Evolutionary conservation across 805 yeast species (phyloP).

Genomic region (Monosporozyma solicola): DNA sequence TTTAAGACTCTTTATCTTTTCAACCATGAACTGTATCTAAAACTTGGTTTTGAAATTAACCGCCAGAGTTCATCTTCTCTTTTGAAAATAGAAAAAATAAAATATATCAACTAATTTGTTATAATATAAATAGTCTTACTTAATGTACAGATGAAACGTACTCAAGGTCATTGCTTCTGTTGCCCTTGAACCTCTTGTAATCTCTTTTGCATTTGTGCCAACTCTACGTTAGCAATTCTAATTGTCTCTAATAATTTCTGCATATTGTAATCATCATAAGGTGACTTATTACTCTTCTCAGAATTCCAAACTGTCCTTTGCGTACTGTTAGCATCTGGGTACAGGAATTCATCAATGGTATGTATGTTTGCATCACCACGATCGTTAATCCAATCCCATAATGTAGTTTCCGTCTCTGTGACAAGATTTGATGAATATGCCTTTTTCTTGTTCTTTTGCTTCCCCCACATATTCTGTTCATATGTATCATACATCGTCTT

Average conservation of each 20-base stretch:
- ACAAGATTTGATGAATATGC: slow-evolving; percentile 18
- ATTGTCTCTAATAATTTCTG: slow-evolving; percentile 23
- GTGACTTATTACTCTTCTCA: neutral
- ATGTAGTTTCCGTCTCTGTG: slow-evolving; percentile 43
- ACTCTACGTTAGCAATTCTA: slow-evolving; percentile 20
- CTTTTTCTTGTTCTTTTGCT: slow-evolving; percentile 7
- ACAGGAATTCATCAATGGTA: slow-evolving; percentile 2
- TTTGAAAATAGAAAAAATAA: neutral
- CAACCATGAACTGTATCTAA: neutral
- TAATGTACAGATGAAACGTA: too few relatives aligned
- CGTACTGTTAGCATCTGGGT: neutral
- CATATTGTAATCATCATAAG: slow-evolving; percentile 12
- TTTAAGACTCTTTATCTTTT: neutral
- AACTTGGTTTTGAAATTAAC: neutral
- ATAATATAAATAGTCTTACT: neutral
- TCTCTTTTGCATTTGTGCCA: slow-evolving; percentile 17
- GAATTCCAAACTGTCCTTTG: neutral
- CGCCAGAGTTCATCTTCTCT: neutral
- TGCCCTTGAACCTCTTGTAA: slow-evolving; percentile 1
- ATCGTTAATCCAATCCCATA: slow-evolving; percentile 68
- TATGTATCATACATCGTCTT: slow-evolving; percentile 28
- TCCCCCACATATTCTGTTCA: slow-evolving; percentile 16
- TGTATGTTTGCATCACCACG: slow-evolving; percentile 23
- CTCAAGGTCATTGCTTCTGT: neutral
- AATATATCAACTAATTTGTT: neutral